Conservation (phyloP, 2,329 filamentous ascomycete genomes). For the Colletotrichum filicis region DNA sequence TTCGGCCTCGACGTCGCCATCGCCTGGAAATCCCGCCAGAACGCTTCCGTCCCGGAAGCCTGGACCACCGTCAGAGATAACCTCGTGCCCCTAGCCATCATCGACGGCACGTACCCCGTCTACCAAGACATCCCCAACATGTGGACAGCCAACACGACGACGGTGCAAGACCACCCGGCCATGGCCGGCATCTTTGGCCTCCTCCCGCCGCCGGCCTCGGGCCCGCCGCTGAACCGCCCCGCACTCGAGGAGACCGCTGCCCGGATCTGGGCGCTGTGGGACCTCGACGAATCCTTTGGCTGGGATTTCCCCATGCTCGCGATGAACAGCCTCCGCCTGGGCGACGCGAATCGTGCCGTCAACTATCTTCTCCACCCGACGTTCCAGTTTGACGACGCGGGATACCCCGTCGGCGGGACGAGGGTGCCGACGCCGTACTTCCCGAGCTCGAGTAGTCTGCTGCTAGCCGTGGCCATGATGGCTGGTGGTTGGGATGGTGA, state of each 20-base stretch:
- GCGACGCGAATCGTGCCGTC: slow-evolving; percentile 50
- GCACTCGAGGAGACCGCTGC: slow-evolving; percentile 50
- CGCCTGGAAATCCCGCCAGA: slow-evolving; percentile 61
- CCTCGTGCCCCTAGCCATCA: slow-evolving; percentile 63
- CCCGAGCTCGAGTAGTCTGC: slow-evolving; percentile 58
- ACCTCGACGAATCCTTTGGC: slow-evolving; percentile 52
- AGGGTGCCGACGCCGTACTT: slow-evolving; percentile 69
- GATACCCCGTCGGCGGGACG: slow-evolving; percentile 62
- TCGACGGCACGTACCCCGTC: slow-evolving; percentile 62
- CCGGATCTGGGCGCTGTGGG: slow-evolving; percentile 51
- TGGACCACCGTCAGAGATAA: slow-evolving; percentile 62
- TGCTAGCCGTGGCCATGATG: slow-evolving; percentile 67
- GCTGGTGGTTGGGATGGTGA: slow-evolving; percentile 65
- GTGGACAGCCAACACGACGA: slow-evolving; percentile 50
- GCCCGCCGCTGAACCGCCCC: slow-evolving; percentile 47
- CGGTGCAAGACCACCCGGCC: slow-evolving; percentile 54
- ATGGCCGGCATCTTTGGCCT: slow-evolving; percentile 56
- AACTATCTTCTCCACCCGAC: slow-evolving; percentile 59
- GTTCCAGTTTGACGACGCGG: slow-evolving; percentile 66
- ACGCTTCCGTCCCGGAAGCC: slow-evolving; percentile 50
- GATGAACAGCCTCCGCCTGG: slow-evolving; percentile 55
- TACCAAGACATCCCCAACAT: slow-evolving; percentile 60
- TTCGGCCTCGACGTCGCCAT: slow-evolving; percentile 67
- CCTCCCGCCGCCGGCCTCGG: slow-evolving; percentile 51
- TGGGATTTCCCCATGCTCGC: slow-evolving; percentile 58